Percentiles rank a stretch among this genome's conserved stretches.
These are phyloP conservation scores for Lolium multiflorum DNA, from an alignment of 176 grass and related monocot species.

Conservation along the genomic window DNA sequence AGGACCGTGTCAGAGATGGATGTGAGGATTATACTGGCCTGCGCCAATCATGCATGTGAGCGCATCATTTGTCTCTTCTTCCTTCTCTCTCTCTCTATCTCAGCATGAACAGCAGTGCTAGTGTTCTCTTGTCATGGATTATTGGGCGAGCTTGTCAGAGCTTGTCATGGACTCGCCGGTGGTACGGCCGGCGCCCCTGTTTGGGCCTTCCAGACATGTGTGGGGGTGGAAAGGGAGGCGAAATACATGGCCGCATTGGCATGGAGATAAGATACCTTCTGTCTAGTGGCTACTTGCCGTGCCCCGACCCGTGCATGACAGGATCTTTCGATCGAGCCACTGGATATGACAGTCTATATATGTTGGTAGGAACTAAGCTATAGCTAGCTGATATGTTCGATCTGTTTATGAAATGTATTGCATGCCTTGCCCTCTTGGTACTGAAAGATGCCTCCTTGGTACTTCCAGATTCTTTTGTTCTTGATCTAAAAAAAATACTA, in stretches of 20 bases:
- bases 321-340: conserved; percentile 1
- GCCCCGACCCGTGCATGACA: conserved; percentile 10
- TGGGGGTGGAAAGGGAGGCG: background rate
- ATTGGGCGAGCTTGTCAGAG: conserved; percentile 23
- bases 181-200: conserved; percentile 7
- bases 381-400: background rate
- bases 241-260: background rate
- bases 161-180: conserved; percentile 39
- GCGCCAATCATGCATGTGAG: conserved; percentile 53
- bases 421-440: background rate
- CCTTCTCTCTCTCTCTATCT: conserved; percentile 7
- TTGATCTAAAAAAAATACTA: too few species aligned
- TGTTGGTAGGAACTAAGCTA: conserved; percentile 9
- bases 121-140: conserved; percentile 35
- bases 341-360: conserved; percentile 8
- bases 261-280: conserved; percentile 34
- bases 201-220: background rate
- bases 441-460: background rate
- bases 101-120: background rate
- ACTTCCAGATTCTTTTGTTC: background rate
- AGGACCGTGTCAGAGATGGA: conserved; percentile 52
- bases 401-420: background rate
- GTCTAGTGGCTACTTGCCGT: conserved; percentile 23
- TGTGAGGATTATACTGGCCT: conserved; percentile 22
- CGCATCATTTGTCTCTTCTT: conserved; percentile 53